These are phyloP conservation scores for Solanum ossicruentum DNA, from an alignment of 257 asterid genomes.

Conservation along the genomic window DNA sequence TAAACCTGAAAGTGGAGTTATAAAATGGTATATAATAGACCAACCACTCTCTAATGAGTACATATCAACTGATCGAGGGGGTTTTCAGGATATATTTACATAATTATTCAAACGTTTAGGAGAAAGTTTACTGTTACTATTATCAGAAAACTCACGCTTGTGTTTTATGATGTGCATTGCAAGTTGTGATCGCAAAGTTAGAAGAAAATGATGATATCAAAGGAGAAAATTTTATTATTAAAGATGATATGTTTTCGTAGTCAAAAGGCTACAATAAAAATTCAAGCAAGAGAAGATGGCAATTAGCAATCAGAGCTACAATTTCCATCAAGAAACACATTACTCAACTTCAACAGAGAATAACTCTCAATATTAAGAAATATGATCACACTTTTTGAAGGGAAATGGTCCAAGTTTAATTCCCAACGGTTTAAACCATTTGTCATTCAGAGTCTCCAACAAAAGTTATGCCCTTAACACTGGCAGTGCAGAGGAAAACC, in stretches of 20 bases:
- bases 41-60: neutral
- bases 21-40: neutral
- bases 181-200: neutral
- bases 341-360: neutral
- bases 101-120: neutral
- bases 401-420: neutral
- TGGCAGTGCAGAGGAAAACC: neutral
- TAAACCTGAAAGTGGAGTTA: neutral
- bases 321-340: neutral
- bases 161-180: neutral
- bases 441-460: neutral
- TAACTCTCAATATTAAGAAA: neutral
- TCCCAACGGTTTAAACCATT: neutral
- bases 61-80: neutral
- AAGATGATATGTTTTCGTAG: neutral
- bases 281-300: neutral
- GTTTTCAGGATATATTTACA: neutral
- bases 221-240: neutral
- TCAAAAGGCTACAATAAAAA: neutral
- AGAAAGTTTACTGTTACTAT: neutral
- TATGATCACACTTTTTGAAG: neutral
- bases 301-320: neutral
- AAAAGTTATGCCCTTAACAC: neutral
- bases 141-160: neutral
- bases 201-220: neutral